Conservation (phyloP, 2,329 filamentous ascomycete species). For the Cladosporium oxysporum region DNA sequence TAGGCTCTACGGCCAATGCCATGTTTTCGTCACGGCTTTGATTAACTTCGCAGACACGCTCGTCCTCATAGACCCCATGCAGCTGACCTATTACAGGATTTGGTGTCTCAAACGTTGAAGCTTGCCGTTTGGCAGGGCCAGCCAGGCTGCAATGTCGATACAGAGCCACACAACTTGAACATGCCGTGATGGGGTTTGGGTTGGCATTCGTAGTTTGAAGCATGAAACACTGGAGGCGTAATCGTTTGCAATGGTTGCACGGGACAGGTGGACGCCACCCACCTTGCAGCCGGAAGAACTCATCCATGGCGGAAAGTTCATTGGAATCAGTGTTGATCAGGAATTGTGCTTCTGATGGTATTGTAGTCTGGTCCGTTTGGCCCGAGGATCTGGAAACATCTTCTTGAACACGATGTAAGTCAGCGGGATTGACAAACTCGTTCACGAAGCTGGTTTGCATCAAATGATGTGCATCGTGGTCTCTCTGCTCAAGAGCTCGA, state of each 20-base stretch:
- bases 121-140: conserved; percentile 4
- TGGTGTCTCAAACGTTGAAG: conserved; percentile 7
- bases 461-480: neutral
- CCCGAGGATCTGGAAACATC: neutral
- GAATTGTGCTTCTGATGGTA: neutral
- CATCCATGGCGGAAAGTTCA: neutral
- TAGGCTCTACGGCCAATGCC: neutral
- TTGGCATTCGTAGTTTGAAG: conserved; percentile 6
- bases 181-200: conserved; percentile 10
- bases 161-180: conserved; percentile 10
- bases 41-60: neutral
- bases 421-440: conserved; percentile 2
- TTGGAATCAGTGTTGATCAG: neutral
- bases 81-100: conserved; percentile 11
- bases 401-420: neutral
- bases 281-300: conserved; percentile 4
- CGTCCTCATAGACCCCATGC: conserved; percentile 9
- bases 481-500: neutral
- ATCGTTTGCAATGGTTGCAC: conserved; percentile 4
- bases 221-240: conserved; percentile 14
- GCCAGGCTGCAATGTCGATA: conserved; percentile 11
- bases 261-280: conserved; percentile 6
- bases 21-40: neutral
- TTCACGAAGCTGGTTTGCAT: neutral
- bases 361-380: neutral